A percentile compares a stretch with the other conserved stretches of the same genome.
These are phyloP conservation scores for Picochlorum sp. DNA, from an alignment of 139 green algal genomes.

Conservation along the genomic window DNA sequence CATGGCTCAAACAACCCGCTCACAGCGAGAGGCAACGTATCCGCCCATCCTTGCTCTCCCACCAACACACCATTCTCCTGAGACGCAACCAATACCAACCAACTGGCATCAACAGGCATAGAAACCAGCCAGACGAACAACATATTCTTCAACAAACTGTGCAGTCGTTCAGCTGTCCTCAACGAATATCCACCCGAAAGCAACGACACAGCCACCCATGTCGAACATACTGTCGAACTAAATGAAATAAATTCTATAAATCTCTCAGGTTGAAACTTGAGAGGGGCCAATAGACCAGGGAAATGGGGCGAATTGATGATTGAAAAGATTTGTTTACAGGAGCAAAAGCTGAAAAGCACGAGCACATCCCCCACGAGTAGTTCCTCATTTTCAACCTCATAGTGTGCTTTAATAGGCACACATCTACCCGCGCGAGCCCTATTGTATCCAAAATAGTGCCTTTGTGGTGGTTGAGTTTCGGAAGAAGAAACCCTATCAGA, in stretches of 20 bases:
- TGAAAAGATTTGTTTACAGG: slow-evolving; percentile 8
- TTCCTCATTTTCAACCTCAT: slow-evolving; percentile 7
- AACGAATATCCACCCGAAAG: slow-evolving; percentile 37
- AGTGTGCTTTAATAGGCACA: too few relatives aligned
- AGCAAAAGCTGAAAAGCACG: neutral
- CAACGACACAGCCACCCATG: slow-evolving; percentile 32
- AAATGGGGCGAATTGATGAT: slow-evolving; percentile 2
- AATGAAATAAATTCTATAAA: slow-evolving; percentile 59
- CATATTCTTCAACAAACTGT: slow-evolving; percentile 22
- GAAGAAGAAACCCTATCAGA: too few relatives aligned
- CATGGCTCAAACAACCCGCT: slow-evolving; percentile 53
- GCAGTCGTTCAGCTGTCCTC: slow-evolving; percentile 29
- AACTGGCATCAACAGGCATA: slow-evolving; percentile 57
- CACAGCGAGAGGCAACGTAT: slow-evolving; percentile 51
- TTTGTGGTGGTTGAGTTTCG: too few relatives aligned
- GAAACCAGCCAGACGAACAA: slow-evolving; percentile 48
- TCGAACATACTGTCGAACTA: slow-evolving; percentile 37
- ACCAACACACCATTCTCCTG: slow-evolving; percentile 46
- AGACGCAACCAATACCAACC: slow-evolving; percentile 66
- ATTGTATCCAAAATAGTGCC: too few relatives aligned
- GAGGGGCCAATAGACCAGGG: slow-evolving; percentile 43
- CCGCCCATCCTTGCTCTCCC: slow-evolving; percentile 33
- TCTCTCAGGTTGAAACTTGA: slow-evolving; percentile 46
- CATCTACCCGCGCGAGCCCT: too few relatives aligned
- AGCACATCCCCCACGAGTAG: slow-evolving; percentile 4